Evolutionary conservation across 106 monocot species (phyloP), one percentile per base, ranked within the genome.

Genomic region (Xerophyta viscosa): DNA sequence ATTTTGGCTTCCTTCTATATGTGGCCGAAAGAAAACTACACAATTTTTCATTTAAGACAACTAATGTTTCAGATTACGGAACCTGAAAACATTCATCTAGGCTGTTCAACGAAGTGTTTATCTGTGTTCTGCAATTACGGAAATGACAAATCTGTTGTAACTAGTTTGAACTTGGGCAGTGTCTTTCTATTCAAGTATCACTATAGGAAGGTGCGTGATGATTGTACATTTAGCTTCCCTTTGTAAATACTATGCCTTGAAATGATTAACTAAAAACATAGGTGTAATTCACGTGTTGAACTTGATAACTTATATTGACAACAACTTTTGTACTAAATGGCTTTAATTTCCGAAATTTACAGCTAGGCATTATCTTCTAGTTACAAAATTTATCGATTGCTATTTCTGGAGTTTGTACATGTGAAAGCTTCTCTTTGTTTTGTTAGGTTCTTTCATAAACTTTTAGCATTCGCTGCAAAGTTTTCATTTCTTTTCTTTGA

Each of bases 151-250:
- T 72, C 76, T 27, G 49, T 76, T 76, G 30, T 60, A 46, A 59
- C 63, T 56, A 36, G 67, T 54, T 19, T 76, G 57, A 43, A 65
- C 27, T 71, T 76, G 42, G 76, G 49, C 67, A 71, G 48, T 60
- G 41, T 72, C 68, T 72, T 72, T 48, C 64, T 45, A 58, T 75
- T 81, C 62, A 81, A 71, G 22, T 71, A 67, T 75, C 66, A 76
- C 48, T 23, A 56, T 67, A 30, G 30, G 48, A 67, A 81, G 81
- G 76, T 80, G 74, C 44, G 73, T 52, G 46, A 13, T 46, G 2
- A 46, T 46, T 18, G 18, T 46, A 7, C 20, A 2, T 20, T 46
- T 15, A 10, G 11, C 11, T 44, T 44, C 15, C 43, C n/a, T 44
- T 8, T 44, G 8, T 17, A 3, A 44, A 44, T 44, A 10, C 33